Conservation (phyloP, 164 flowering plant species). For the Brasenia schreberi region DNA sequence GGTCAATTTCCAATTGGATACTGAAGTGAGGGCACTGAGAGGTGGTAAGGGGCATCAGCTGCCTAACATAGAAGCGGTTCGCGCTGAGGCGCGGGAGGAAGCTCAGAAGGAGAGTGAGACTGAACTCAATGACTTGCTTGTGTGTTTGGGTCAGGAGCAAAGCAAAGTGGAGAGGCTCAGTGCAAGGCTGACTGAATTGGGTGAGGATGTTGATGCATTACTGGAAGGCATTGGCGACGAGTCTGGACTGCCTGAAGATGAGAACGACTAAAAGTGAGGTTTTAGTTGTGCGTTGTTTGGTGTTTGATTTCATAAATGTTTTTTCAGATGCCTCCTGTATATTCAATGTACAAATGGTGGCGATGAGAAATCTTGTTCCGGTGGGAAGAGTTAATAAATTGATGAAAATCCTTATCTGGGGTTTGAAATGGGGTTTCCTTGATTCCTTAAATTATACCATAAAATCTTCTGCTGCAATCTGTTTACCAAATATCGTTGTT, state of each 20-base stretch:
- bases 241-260: conserved; percentile 36
- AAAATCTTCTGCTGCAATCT: too few relatives aligned
- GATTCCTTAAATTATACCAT: too few relatives aligned
- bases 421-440: too few relatives aligned
- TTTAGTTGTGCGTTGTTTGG: background rate
- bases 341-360: background rate
- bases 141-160: conserved; percentile 96
- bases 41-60: conserved; percentile 25
- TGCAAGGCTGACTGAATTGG: conserved; percentile 59
- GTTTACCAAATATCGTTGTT: too few relatives aligned
- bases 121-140: conserved; percentile 77
- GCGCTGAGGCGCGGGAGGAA: conserved; percentile 80
- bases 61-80: conserved; percentile 48
- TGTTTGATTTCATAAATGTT: background rate
- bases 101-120: conserved; percentile 83
- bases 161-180: conserved; percentile 79
- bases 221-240: conserved; percentile 81
- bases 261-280: conserved; percentile 18
- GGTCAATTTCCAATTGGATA: conserved; percentile 55
- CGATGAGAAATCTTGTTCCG: background rate
- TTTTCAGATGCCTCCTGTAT: background rate
- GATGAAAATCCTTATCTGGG: too few relatives aligned
- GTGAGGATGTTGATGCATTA: conserved; percentile 80
- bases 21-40: conserved; percentile 46
- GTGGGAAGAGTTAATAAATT: background rate